Conservation (phyloP, 2,329 filamentous ascomycete genomes). For the Phaeosphaeriaceae sp. region DNA sequence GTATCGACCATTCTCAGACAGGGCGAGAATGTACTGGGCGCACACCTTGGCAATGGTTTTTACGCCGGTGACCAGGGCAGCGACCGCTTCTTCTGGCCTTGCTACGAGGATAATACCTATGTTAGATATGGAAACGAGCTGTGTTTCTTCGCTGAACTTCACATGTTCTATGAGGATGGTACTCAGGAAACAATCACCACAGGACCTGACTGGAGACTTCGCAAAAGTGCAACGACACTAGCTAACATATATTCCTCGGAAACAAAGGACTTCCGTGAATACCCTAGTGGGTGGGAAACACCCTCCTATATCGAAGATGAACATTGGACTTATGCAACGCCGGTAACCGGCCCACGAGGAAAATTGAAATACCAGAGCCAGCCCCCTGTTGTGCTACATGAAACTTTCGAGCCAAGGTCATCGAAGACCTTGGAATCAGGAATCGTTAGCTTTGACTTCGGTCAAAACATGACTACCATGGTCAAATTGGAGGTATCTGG, state of each 20-base stretch:
- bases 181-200: conserved; percentile 46
- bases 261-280: conserved; percentile 45
- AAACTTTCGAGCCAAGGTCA: conserved; percentile 42
- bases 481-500: conserved; percentile 36
- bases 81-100: conserved; percentile 53
- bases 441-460: conserved; percentile 39
- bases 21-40: conserved; percentile 47
- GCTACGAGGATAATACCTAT: conserved; percentile 53
- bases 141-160: conserved; percentile 51
- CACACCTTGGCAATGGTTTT: conserved; percentile 53
- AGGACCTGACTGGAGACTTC: conserved; percentile 47
- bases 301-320: conserved; percentile 31
- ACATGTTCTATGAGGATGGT: conserved; percentile 48
- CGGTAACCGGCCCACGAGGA: conserved; percentile 49
- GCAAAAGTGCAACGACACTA: conserved; percentile 49
- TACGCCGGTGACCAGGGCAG: conserved; percentile 53
- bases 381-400: conserved; percentile 48
- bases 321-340: conserved; percentile 44
- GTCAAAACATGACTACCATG: conserved; percentile 45
- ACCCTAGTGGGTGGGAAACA: conserved; percentile 47
- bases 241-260: conserved; percentile 53
- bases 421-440: conserved; percentile 26
- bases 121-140: conserved; percentile 44
- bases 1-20: conserved; percentile 42
- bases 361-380: conserved; percentile 51